These are phyloP conservation scores for Aureobasidium subglaciale DNA, from an alignment of 2,329 filamentous ascomycete species.

Conservation along the genomic window DNA sequence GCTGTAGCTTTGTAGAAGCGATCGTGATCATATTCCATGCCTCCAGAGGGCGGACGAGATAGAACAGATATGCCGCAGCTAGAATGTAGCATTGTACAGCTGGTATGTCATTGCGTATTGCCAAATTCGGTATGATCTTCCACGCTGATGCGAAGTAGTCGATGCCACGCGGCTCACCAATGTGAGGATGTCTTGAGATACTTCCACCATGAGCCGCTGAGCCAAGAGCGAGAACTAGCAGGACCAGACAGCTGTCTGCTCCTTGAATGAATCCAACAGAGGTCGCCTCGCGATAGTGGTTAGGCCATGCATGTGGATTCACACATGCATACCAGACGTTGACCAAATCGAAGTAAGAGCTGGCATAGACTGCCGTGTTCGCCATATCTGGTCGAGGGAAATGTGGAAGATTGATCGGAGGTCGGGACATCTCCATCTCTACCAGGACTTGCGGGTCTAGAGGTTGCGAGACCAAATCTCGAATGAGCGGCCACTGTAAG, in stretches of 20 bases:
- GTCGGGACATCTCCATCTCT: slow-evolving; percentile 72
- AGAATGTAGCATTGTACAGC: slow-evolving; percentile 75
- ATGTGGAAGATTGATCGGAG: slow-evolving; percentile 56
- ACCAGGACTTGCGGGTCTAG: slow-evolving; percentile 77
- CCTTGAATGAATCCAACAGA: slow-evolving; percentile 71
- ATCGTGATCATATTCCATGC: slow-evolving; percentile 76
- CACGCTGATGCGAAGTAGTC: slow-evolving; percentile 77
- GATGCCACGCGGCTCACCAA: slow-evolving; percentile 66
- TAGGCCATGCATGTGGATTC: slow-evolving; percentile 72
- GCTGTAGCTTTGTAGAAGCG: slow-evolving; percentile 72
- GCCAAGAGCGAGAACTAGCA: slow-evolving; percentile 70
- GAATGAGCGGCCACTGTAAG: slow-evolving; percentile 73
- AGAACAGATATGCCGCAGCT: slow-evolving; percentile 75
- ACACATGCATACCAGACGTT: slow-evolving; percentile 84
- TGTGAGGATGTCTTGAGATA: slow-evolving; percentile 63
- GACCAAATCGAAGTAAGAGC: slow-evolving; percentile 72
- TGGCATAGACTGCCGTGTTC: slow-evolving; percentile 67
- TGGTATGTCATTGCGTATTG: slow-evolving; percentile 71
- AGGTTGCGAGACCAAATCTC: slow-evolving; percentile 66
- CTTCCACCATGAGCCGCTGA: slow-evolving; percentile 69
- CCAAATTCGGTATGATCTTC: slow-evolving; percentile 67
- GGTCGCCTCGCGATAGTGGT: slow-evolving; percentile 66
- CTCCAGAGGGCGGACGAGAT: slow-evolving; percentile 72
- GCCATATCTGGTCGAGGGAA: slow-evolving; percentile 64
- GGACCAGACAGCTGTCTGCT: slow-evolving; percentile 73